Percentiles rank a stretch among this genome's conserved stretches.
phyloP scores from a whole-genome alignment of 2,329 filamentous ascomycete genomes.

The Cladobotryum mycophilum region DNA sequence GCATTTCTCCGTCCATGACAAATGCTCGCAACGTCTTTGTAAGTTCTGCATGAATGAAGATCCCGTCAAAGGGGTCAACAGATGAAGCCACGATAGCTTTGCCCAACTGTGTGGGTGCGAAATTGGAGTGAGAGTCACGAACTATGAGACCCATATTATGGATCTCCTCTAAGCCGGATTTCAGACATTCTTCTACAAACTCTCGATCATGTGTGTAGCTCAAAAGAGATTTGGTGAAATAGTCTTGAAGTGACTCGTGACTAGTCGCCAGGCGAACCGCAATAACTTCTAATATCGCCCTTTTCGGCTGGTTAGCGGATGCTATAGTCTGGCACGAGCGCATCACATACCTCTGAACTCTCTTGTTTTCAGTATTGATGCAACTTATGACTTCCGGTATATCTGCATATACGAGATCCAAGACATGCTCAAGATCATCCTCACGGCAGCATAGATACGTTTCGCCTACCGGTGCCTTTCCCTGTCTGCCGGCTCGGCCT shows the following conservation, averaged over 20 bases:
- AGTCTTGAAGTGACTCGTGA: slow-evolving; percentile 58
- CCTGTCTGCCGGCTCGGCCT: slow-evolving; percentile 69
- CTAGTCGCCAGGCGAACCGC: slow-evolving; percentile 62
- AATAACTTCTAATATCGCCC: slow-evolving; percentile 66
- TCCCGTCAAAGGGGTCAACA: slow-evolving; percentile 66
- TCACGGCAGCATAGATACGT: slow-evolving; percentile 70
- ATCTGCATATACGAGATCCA: slow-evolving; percentile 65
- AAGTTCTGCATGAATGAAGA: slow-evolving; percentile 67
- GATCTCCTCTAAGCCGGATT: slow-evolving; percentile 54
- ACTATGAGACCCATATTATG: slow-evolving; percentile 49
- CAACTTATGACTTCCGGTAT: slow-evolving; percentile 65
- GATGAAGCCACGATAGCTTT: slow-evolving; percentile 66
- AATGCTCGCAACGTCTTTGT: slow-evolving; percentile 62
- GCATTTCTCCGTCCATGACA: slow-evolving; percentile 77
- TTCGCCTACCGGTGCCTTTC: slow-evolving; percentile 71
- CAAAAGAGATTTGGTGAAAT: slow-evolving; percentile 61
- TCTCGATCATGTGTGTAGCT: slow-evolving; percentile 48
- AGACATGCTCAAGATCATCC: slow-evolving; percentile 61
- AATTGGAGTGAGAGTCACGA: slow-evolving; percentile 43
- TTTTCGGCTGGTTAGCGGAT: slow-evolving; percentile 21
- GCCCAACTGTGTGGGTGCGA: slow-evolving; percentile 58
- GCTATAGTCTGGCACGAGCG: neutral
- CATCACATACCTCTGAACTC: slow-evolving; percentile 53
- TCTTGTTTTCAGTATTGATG: slow-evolving; percentile 58
- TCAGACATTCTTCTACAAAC: slow-evolving; percentile 47